A percentile compares a stretch with the other conserved stretches of the same genome.
Conservation (phyloP, 345 rosid genomes). For the Ceriops zippeliana region DNA sequence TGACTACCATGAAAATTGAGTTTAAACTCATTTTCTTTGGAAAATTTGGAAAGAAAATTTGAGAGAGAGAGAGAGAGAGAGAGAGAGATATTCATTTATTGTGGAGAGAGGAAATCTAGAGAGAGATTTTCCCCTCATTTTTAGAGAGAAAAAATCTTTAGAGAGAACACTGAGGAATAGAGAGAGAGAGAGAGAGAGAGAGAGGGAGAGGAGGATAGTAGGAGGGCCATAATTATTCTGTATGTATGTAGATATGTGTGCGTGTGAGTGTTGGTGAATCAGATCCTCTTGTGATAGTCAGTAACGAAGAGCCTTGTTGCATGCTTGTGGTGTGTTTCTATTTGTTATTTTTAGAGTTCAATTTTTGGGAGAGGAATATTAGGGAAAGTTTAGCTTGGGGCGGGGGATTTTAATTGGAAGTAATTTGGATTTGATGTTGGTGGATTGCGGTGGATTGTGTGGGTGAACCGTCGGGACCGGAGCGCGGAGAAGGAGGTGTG, state of each 20-base stretch:
- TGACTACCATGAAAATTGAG: neutral
- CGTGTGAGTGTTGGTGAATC: conserved; percentile 1
- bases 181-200: conserved; percentile 2
- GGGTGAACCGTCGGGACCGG: conserved; percentile 34
- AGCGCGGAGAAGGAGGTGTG: conserved; percentile 28
- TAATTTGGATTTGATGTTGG: conserved; percentile 26
- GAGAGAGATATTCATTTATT: neutral
- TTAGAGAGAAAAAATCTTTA: conserved; percentile 9
- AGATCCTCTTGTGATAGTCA: conserved; percentile 11
- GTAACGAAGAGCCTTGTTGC: neutral
- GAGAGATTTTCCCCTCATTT: neutral
- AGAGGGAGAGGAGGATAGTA: neutral
- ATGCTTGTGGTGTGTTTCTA: conserved; percentile 22
- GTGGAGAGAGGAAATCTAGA: neutral
- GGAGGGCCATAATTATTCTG: no score
- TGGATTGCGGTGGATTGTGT: conserved; percentile 25
- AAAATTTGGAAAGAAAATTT: neutral
- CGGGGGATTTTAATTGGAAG: neutral
- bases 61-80: neutral
- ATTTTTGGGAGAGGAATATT: conserved; percentile 19
- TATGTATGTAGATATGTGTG: conserved; percentile 12
- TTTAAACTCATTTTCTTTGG: neutral
- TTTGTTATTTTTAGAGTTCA: conserved; percentile 6
- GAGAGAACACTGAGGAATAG: conserved; percentile 14
- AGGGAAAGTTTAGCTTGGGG: neutral